Conservation (phyloP, 2,329 filamentous ascomycete genomes). For the Corniculantispora saksenae region DNA sequence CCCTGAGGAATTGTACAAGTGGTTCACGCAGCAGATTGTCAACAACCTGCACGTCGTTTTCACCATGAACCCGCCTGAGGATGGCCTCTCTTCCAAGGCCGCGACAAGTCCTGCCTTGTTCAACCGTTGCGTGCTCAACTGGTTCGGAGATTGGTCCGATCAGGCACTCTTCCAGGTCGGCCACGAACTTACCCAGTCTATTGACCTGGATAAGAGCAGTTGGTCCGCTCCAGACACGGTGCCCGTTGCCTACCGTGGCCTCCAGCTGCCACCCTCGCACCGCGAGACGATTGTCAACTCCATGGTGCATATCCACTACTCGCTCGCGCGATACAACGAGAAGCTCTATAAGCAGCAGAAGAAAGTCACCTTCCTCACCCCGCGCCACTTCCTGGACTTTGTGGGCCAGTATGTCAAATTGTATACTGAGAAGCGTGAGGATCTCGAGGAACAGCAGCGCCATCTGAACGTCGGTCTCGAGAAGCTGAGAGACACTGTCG, state of each 20-base stretch:
- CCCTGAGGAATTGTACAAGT: constrained; percentile 99
- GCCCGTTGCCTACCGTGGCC: constrained; percentile 85
- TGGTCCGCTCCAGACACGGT: constrained; percentile 88
- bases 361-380: constrained; percentile 89
- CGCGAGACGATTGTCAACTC: constrained; percentile 92
- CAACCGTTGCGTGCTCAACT: constrained; percentile 99
- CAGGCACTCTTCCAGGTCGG: constrained; percentile 98
- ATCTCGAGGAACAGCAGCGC: constrained; percentile 96
- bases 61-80: constrained; percentile 98
- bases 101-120: constrained; percentile 97
- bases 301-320: constrained; percentile 99
- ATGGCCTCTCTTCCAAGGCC: constrained; percentile 90
- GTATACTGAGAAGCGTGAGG: constrained; percentile 97
- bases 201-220: constrained; percentile 87
- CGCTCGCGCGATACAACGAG: constrained; percentile 83
- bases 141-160: constrained; percentile 99
- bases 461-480: constrained; percentile 98
- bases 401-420: constrained; percentile 96
- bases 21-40: constrained; percentile 99
- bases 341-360: constrained; percentile 90
- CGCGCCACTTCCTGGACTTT: constrained; percentile 96
- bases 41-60: constrained; percentile 99
- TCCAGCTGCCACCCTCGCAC: constrained; percentile 83
- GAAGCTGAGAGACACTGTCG: constrained; percentile 93
- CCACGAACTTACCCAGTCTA: constrained; percentile 91